Percentiles rank a stretch among this genome's conserved stretches.
These are phyloP conservation scores for Aspergillus clavatus DNA, from an alignment of 2,329 filamentous ascomycete species.

Conservation along the genomic window DNA sequence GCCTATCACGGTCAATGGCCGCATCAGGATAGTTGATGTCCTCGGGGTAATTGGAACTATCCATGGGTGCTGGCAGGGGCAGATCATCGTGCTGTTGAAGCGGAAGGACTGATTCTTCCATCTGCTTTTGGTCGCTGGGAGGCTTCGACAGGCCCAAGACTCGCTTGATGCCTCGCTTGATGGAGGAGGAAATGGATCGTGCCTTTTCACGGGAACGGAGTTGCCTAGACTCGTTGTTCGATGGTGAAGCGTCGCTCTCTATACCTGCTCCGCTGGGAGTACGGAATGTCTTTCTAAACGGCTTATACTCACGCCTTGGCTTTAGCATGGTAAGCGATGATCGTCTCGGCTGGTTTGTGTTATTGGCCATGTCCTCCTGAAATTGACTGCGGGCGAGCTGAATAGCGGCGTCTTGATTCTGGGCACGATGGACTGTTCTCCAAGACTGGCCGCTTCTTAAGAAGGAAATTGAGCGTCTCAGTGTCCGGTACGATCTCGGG, in stretches of 20 bases:
- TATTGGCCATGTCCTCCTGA: conserved; percentile 21
- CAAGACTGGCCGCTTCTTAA: conserved; percentile 26
- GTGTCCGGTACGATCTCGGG: conserved; percentile 18
- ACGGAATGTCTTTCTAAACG: conserved; percentile 37
- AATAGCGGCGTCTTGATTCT: conserved; percentile 37
- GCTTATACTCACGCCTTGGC: conserved; percentile 28
- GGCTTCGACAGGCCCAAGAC: conserved; percentile 36
- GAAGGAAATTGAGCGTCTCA: conserved; percentile 43
- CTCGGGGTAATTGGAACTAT: conserved; percentile 7
- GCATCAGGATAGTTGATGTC: not conserved
- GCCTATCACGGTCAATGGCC: not conserved
- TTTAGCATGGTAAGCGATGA: conserved; percentile 22
- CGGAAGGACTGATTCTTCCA: conserved; percentile 20
- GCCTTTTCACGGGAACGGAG: conserved; percentile 22
- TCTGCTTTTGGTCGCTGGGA: conserved; percentile 14
- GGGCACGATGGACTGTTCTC: conserved; percentile 18
- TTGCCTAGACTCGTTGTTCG: conserved; percentile 3
- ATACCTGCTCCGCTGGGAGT: conserved; percentile 21
- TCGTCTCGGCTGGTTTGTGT: conserved; percentile 16
- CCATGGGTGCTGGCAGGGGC: not conserved
- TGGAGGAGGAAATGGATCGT: conserved; percentile 38
- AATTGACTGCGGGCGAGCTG: conserved; percentile 40
- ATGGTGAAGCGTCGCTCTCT: conserved; percentile 10
- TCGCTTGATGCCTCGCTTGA: conserved; percentile 40
- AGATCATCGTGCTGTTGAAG: conserved; percentile 7